phyloP scores from a whole-genome alignment of 495 filamentous ascomycete species.

The Lindgomyces ingoldianus region DNA sequence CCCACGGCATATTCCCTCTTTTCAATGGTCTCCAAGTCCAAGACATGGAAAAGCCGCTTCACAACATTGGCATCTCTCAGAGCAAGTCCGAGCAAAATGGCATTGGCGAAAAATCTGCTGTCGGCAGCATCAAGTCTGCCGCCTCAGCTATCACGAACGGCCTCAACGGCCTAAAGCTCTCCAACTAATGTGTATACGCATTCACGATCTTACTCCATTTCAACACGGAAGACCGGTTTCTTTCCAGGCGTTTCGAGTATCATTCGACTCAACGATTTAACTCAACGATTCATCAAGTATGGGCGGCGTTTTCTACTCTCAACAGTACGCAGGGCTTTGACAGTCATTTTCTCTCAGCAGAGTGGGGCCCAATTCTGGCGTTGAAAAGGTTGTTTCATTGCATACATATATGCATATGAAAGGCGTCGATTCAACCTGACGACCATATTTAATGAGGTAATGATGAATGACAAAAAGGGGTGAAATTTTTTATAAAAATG shows the following conservation, averaged over 20 bases:
- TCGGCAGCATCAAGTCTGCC: slow-evolving; percentile 18
- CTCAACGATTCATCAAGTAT: not conserved
- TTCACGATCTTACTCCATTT: slow-evolving; percentile 23
- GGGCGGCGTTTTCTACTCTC: slow-evolving; percentile 14
- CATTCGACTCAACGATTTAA: not conserved
- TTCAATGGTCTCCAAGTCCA: slow-evolving; percentile 76
- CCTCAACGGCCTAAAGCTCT: slow-evolving; percentile 18
- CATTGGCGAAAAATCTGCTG: not conserved
- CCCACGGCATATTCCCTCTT: slow-evolving; percentile 73
- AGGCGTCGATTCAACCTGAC: slow-evolving; percentile 41
- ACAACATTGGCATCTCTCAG: slow-evolving; percentile 26
- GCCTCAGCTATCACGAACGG: slow-evolving; percentile 19
- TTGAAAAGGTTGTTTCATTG: slow-evolving; percentile 12
- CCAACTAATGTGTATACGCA: slow-evolving; percentile 15
- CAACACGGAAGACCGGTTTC: slow-evolving; percentile 24
- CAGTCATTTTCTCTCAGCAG: not conserved
- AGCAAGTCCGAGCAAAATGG: slow-evolving; percentile 9
- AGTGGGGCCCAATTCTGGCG: not conserved
- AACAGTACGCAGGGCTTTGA: slow-evolving; percentile 14
- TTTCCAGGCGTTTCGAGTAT: not conserved
- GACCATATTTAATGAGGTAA: slow-evolving; percentile 20
- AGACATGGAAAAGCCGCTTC: slow-evolving; percentile 58
- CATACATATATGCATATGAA: slow-evolving; percentile 21
- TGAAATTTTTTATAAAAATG: not conserved
- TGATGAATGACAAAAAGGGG: slow-evolving; percentile 5